Conservation (phyloP, 2,329 filamentous ascomycete genomes). For the Monosporascus cannonballus region DNA sequence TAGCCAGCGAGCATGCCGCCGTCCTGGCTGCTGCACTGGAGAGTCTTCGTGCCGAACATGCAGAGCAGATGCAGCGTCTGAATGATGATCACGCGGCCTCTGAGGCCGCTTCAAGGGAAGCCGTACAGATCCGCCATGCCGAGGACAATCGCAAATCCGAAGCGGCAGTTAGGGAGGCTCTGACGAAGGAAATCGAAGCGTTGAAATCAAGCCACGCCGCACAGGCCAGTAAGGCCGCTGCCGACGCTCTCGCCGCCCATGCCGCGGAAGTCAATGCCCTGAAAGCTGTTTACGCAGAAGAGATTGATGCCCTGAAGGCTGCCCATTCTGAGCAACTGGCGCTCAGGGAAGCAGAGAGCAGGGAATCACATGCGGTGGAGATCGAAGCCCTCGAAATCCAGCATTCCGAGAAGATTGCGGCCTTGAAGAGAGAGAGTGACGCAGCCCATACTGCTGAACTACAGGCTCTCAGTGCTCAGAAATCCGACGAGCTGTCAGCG, state of each 20-base stretch:
- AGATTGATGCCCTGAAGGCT: slow-evolving; percentile 9
- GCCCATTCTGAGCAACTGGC: slow-evolving; percentile 4
- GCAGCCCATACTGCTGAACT: slow-evolving; percentile 10
- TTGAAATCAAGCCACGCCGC: slow-evolving; percentile 14
- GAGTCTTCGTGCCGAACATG: slow-evolving; percentile 3
- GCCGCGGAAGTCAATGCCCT: slow-evolving; percentile 11
- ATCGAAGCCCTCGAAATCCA: slow-evolving; percentile 5
- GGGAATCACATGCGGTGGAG: slow-evolving; percentile 3
- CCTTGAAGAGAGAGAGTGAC: slow-evolving; percentile 5
- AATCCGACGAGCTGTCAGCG: slow-evolving; percentile 9
- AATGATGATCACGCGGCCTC: not conserved
- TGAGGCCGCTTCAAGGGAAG: slow-evolving; percentile 5
- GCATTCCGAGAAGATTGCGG: slow-evolving; percentile 8
- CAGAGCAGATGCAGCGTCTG: not conserved
- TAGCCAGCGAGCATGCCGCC: slow-evolving; percentile 18
- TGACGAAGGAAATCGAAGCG: slow-evolving; percentile 15
- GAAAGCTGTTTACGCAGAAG: slow-evolving; percentile 5
- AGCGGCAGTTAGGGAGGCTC: slow-evolving; percentile 12
- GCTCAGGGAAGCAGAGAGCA: slow-evolving; percentile 1
- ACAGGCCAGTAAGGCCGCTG: slow-evolving; percentile 8
- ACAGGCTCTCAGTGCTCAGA: slow-evolving; percentile 10
- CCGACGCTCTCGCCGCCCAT: slow-evolving; percentile 6
- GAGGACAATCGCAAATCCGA: slow-evolving; percentile 12
- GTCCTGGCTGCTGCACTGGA: slow-evolving; percentile 15
- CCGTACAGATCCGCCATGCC: slow-evolving; percentile 12